Evolutionary conservation across 2,329 filamentous ascomycete genomes (phyloP).

Genomic region (Alternaria rosae): DNA sequence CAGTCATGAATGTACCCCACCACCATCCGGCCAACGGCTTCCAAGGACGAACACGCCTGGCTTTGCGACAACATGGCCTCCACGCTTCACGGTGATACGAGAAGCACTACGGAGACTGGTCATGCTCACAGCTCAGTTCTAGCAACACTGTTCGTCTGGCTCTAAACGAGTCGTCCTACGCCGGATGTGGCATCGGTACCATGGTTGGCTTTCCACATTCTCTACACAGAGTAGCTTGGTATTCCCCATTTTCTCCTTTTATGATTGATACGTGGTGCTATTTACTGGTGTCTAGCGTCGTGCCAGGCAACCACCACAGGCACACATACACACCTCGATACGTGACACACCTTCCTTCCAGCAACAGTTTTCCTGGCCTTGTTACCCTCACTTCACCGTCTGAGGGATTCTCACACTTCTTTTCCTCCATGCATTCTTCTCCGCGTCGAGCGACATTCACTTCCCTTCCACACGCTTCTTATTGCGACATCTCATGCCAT

Average conservation of each 20-base stretch:
- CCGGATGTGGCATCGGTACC: constrained; percentile 28
- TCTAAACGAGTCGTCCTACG: constrained; percentile 13
- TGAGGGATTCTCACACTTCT: constrained; percentile 1
- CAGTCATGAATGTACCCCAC: constrained; percentile 27
- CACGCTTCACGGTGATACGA: constrained; percentile 1
- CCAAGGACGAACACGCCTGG: constrained; percentile 21
- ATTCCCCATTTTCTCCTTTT: constrained; percentile 30
- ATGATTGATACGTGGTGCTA: constrained; percentile 32
- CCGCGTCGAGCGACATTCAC: background rate
- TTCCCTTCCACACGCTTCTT: background rate
- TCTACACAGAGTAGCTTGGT: constrained; percentile 31
- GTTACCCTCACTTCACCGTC: background rate
- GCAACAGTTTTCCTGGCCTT: background rate
- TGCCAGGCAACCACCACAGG: constrained; percentile 4
- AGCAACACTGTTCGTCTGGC: constrained; percentile 11
- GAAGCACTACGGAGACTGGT: constrained; percentile 10
- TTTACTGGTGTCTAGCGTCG: constrained; percentile 35
- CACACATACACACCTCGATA: constrained; percentile 2
- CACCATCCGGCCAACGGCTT: constrained; percentile 20
- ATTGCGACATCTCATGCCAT: background rate
- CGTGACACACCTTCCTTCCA: constrained; percentile 2
- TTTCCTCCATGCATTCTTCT: background rate
- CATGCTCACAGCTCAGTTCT: constrained; percentile 15
- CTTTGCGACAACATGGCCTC: constrained; percentile 16
- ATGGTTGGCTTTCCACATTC: constrained; percentile 28